Base-by-base conservation (phyloP, 2,329 filamentous ascomycete genomes). In the Trichophaea hybrida region DNA sequence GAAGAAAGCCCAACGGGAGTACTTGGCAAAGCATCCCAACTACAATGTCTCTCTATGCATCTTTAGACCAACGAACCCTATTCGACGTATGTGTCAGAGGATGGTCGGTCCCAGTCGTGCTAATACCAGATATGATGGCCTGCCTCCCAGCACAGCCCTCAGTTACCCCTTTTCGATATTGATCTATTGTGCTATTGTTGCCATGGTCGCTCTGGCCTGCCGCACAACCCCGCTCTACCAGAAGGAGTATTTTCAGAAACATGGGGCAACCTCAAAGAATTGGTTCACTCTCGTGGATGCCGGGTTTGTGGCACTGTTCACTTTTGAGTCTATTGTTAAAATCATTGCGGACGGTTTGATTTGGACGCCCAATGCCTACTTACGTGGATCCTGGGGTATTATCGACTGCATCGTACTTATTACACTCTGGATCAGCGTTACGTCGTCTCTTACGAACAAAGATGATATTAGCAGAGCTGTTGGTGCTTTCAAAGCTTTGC, bases 261-360 rank as follows among this genome's bases (percentile, higher is more conserved):
- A 82, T 48, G 72, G 77, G 60, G 82, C 81, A 69, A 82, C 76
- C 60, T 75, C 80, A 50, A 78, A 77, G 60, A 93, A 91, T 69
- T 98, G 94, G 93, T 97, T 96, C 70, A 86, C 94, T 5, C 97
- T 88, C 80, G 87, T 87, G 10, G 93, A 98, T 71, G 77, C 94
- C 72, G 84, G 86, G 5, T 98, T 98, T 70, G 89, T 91, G 1
- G 72, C 85, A 1, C 73, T 98, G 12, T 98, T 98, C 73, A 86
- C 85, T 0, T 70, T 87, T 5, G 93, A 98, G 72, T 88, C 90
- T 0, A 69, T 83, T 5, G 90, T 98, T 74, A 98, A 98, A 72
- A 83, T 94, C 58, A 82, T 98, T 68, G 93, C 93, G 0, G 93
- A 98, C 73, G 93, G 93, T 6, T 86, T 95, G 68, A 86, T 96